phyloP scores from a whole-genome alignment of 73 alveolate species.

The Stentor roeselii region DNA sequence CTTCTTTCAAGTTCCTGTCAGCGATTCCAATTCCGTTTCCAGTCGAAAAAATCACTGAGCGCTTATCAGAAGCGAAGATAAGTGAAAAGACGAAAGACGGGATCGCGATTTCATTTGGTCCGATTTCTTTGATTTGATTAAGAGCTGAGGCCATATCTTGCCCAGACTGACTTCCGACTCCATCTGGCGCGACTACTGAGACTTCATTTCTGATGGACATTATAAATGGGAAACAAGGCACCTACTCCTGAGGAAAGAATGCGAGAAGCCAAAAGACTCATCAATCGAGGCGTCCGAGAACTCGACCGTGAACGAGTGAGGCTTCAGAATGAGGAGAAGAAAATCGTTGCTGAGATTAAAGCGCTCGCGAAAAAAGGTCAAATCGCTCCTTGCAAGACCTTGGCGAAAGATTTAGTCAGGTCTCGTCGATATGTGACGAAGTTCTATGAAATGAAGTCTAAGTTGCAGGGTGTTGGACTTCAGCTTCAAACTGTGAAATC shows the following conservation, averaged over 20 bases:
- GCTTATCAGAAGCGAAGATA: not conserved
- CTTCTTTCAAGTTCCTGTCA: not conserved
- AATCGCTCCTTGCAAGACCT: slow-evolving; percentile 36
- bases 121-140: too few relatives aligned
- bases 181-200: too few relatives aligned
- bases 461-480: slow-evolving; percentile 49
- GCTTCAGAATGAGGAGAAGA: slow-evolving; percentile 56
- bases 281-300: slow-evolving; percentile 57
- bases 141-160: too few relatives aligned
- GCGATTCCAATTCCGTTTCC: not conserved
- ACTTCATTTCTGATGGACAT: too few relatives aligned
- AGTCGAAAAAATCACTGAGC: not conserved
- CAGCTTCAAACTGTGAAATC: slow-evolving; percentile 44
- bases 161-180: too few relatives aligned
- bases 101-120: not conserved
- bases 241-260: slow-evolving; percentile 56
- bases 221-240: too few relatives aligned
- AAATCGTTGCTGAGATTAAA: slow-evolving; percentile 62
- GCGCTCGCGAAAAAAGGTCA: slow-evolving; percentile 69
- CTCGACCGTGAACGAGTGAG: slow-evolving; percentile 59
- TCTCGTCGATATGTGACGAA: slow-evolving; percentile 36
- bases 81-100: not conserved
- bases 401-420: slow-evolving; percentile 55
- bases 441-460: slow-evolving; percentile 33
- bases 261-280: slow-evolving; percentile 49